A percentile compares a stretch with the other conserved stretches of the same genome.
phyloP scores from a whole-genome alignment of 495 filamentous ascomycete species.

The Xylaria venustula region DNA sequence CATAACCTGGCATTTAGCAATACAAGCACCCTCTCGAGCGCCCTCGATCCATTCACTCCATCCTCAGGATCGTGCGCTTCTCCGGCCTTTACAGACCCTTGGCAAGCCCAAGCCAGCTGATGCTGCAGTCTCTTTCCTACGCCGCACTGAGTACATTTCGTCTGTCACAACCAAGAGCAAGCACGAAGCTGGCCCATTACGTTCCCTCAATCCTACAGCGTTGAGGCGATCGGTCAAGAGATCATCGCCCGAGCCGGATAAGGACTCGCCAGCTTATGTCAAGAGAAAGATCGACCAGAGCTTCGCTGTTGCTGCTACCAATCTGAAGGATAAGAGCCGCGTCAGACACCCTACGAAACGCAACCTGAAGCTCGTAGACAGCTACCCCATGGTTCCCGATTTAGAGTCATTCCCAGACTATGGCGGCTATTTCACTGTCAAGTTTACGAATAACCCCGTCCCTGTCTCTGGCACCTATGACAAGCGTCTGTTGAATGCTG shows the following conservation, averaged over 20 bases:
- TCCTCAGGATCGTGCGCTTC: slow-evolving; percentile 75
- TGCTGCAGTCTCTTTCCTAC: slow-evolving; percentile 83
- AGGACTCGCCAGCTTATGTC: slow-evolving; percentile 78
- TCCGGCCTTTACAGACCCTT: slow-evolving; percentile 74
- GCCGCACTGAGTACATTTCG: slow-evolving; percentile 94
- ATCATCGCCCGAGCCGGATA: slow-evolving; percentile 49
- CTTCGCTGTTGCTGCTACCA: slow-evolving; percentile 74
- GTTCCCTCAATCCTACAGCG: slow-evolving; percentile 34
- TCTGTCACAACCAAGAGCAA: slow-evolving; percentile 52
- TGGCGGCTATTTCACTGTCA: slow-evolving; percentile 81
- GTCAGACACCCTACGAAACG: slow-evolving; percentile 82
- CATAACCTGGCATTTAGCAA: slow-evolving; percentile 53
- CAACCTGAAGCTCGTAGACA: slow-evolving; percentile 73
- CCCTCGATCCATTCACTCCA: slow-evolving; percentile 73
- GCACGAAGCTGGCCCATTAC: slow-evolving; percentile 27
- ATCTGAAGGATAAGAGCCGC: slow-evolving; percentile 64
- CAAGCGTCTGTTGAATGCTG: slow-evolving; percentile 71
- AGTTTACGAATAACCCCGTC: slow-evolving; percentile 82
- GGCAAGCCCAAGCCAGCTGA: slow-evolving; percentile 69
- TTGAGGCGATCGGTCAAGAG: slow-evolving; percentile 34
- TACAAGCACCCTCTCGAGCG: slow-evolving; percentile 68
- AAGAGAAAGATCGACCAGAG: slow-evolving; percentile 78
- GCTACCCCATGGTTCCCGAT: slow-evolving; percentile 82
- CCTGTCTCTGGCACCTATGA: slow-evolving; percentile 62
- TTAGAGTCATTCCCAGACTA: slow-evolving; percentile 85